phyloP scores from a whole-genome alignment of 2,329 filamentous ascomycete genomes.

The Aspergillus unguis region DNA sequence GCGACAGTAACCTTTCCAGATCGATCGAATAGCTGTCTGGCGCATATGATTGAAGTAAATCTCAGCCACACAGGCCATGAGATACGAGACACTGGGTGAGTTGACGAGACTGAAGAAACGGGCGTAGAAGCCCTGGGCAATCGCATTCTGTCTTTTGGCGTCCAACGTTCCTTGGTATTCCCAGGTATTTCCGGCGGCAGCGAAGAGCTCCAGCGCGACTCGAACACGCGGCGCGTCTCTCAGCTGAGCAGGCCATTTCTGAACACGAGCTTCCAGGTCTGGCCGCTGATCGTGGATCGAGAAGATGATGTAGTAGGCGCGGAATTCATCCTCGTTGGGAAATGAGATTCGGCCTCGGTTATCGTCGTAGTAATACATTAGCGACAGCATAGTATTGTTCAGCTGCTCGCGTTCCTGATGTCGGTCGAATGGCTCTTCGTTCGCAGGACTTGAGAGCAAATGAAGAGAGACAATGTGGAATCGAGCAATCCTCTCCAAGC shows the following conservation, averaged over 20 bases:
- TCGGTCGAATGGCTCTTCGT: conserved; percentile 53
- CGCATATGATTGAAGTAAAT: conserved; percentile 60
- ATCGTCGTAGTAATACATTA: conserved; percentile 61
- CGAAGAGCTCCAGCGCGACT: conserved; percentile 56
- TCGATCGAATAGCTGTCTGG: conserved; percentile 52
- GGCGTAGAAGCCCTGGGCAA: conserved; percentile 58
- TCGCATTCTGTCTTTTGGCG: conserved; percentile 47
- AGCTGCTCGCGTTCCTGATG: conserved; percentile 64
- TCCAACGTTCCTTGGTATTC: conserved; percentile 52
- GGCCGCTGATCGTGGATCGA: conserved; percentile 52
- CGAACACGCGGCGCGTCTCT: conserved; percentile 52
- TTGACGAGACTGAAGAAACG: conserved; percentile 57
- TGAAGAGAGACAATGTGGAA: conserved; percentile 63
- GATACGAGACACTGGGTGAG: conserved; percentile 56
- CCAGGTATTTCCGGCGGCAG: conserved; percentile 53
- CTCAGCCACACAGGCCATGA: conserved; percentile 63
- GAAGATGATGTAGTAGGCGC: conserved; percentile 60
- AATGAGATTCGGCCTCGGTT: conserved; percentile 49
- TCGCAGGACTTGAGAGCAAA: conserved; percentile 52
- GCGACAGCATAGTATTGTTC: conserved; percentile 59
- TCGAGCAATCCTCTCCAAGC: conserved; percentile 61
- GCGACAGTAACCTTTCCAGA: conserved; percentile 53
- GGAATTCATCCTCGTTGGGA: conserved; percentile 61
- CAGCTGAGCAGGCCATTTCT: conserved; percentile 53
- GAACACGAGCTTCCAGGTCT: conserved; percentile 57